phyloP scores from a whole-genome alignment of 2,329 filamentous ascomycete species.

The Fusarium longipes region DNA sequence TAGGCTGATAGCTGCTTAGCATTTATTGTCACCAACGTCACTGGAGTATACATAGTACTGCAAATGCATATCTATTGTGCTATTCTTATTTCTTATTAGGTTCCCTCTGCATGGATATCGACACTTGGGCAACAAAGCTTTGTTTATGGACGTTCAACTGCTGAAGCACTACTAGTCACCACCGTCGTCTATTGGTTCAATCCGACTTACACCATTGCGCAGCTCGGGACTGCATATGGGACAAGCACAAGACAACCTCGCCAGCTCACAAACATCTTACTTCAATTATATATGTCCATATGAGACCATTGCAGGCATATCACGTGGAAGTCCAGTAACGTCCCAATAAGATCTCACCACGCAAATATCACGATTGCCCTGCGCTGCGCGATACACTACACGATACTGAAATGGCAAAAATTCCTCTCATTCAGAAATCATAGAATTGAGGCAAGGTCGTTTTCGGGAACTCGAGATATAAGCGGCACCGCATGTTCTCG shows the following conservation, averaged over 20 bases:
- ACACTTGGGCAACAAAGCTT: neutral
- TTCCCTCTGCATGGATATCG: too few species aligned
- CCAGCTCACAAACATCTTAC: neutral
- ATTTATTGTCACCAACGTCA: neutral
- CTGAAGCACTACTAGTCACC: neutral
- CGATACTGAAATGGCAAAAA: neutral
- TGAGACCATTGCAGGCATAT: neutral
- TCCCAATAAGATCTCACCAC: too few species aligned
- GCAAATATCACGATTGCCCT: neutral
- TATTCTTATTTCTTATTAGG: too few species aligned
- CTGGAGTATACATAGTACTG: too few species aligned
- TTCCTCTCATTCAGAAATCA: neutral
- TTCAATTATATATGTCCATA: neutral
- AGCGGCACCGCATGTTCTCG: neutral
- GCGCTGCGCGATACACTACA: neutral
- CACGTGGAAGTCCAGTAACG: neutral
- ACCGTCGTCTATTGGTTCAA: neutral
- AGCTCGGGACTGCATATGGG: neutral
- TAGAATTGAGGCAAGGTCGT: neutral
- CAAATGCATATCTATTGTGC: neutral
- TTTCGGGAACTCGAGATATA: neutral
- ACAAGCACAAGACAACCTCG: neutral
- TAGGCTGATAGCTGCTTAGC: neutral
- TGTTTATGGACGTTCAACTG: neutral
- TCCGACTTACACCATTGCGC: neutral